A percentile compares a stretch with the other conserved stretches of the same genome.
phyloP scores from a whole-genome alignment of 176 grass and related monocot genomes.

The Avena insularis region DNA sequence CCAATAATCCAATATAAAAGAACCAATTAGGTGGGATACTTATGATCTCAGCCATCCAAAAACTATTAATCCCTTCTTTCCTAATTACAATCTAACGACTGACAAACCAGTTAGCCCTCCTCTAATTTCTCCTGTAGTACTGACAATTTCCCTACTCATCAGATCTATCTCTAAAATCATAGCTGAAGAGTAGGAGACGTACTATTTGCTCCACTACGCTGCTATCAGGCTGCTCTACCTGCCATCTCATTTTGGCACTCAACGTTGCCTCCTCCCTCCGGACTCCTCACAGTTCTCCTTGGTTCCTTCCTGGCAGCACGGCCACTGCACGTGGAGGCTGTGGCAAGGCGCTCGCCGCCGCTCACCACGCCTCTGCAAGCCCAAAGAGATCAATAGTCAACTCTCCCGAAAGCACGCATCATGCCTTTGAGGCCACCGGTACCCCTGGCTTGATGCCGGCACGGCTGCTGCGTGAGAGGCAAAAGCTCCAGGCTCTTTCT shows the following conservation, averaged over 20 bases:
- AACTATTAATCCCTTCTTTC: background rate
- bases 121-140: background rate
- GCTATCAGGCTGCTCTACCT: background rate
- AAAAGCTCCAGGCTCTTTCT: background rate
- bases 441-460: background rate
- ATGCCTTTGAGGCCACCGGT: background rate
- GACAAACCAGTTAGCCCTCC: background rate
- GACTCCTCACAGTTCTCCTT: background rate
- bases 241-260: background rate
- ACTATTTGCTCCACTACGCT: background rate
- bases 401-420: background rate
- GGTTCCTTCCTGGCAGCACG: background rate
- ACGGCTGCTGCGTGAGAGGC: background rate
- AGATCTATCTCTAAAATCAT: background rate
- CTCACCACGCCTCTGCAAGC: background rate
- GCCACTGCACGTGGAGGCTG: background rate
- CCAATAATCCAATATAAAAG: background rate
- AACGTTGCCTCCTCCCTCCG: background rate
- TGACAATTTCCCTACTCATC: background rate
- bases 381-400: background rate
- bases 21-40: background rate
- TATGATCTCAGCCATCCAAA: background rate
- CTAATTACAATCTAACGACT: background rate
- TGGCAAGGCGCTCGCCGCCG: background rate
- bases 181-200: background rate